Evolutionary conservation across 208 protist species (phyloP).

Genomic region (Trypanosomatidae sp.): DNA sequence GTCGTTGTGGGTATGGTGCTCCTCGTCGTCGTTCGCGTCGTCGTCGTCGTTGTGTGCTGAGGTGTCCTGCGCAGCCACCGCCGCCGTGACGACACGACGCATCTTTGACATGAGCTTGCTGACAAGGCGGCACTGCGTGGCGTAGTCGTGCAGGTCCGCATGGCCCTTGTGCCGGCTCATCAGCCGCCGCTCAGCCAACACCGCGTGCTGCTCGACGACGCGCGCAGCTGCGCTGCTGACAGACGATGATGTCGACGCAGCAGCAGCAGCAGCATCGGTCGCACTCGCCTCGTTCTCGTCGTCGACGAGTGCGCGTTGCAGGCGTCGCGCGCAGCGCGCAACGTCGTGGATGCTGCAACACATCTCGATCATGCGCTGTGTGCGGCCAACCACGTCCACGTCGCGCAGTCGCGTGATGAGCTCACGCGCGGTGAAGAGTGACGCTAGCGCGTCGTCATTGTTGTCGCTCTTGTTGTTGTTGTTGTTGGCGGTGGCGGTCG

Average conservation of each 20-base stretch:
- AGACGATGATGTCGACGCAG: too few relatives aligned
- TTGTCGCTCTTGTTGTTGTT: too few relatives aligned
- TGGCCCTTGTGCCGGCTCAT: too few relatives aligned
- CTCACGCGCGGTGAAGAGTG: slow-evolving; percentile 47
- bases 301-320: slow-evolving; percentile 8
- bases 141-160: slow-evolving; percentile 18
- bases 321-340: slow-evolving; percentile 19
- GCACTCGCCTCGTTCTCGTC: too few relatives aligned
- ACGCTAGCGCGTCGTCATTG: too few relatives aligned
- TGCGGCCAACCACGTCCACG: slow-evolving; percentile 40
- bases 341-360: slow-evolving; percentile 21
- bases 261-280: too few relatives aligned
- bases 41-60: neutral
- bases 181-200: too few relatives aligned
- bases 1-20: too few relatives aligned
- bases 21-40: too few relatives aligned
- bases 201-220: too few relatives aligned
- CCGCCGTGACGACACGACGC: slow-evolving; percentile 23
- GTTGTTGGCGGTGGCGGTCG: too few relatives aligned
- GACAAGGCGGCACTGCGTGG: slow-evolving; percentile 43
- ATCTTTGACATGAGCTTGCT: slow-evolving; percentile 75
- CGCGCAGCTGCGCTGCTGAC: too few relatives aligned
- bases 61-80: slow-evolving; percentile 9
- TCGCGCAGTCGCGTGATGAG: slow-evolving; percentile 33
- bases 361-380: slow-evolving; percentile 66